Base-by-base conservation (phyloP, 208 protist genomes). In the Strigomonas galati region DNA sequence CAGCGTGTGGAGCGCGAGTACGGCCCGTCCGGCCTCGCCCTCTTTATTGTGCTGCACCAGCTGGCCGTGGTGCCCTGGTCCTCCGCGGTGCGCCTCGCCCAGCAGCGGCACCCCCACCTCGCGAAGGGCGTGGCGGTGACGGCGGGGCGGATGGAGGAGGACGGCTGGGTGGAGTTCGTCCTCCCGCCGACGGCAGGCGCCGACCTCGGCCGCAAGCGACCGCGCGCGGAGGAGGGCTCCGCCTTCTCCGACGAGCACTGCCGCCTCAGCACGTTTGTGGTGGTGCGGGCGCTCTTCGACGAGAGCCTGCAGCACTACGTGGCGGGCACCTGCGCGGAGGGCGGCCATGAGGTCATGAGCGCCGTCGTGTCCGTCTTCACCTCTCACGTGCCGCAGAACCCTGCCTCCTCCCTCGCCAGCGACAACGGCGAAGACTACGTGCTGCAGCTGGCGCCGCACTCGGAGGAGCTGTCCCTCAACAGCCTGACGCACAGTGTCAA, bases 31-130 rank as follows among this genome's bases (percentile, higher is more conserved):
- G 83, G 78, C 31, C 77, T 85, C 24, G 81, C 74, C 43, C 40
- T 90, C 26, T 51, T 85, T 7, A 66, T 67, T 32, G 76, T 85
- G 48, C 62, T 84, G 60, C 78, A 85, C 53, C 79, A 88, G 67
- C 78, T 90, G 3, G 83, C 73, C 19, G 71, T 83, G 5, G 65
- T 87, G 35, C 80, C 87, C 32, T 76, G 65, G 23, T 55, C 46
- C 5, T 67, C 72, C 9, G 76, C 74, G 53, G 68, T 89, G 60
- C 75, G 72, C 56, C 67, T 89, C 1, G 76, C 78, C 26, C 68
- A 73, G 54, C 76, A 84, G 28, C 81, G 85, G 19, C 78, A 54
- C 0, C 69, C 68, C 3, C 57, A 52, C 54, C 21, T 67, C 28
- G 46, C 72, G 60, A 46, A 54, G 12, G 72, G 81, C 28, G 71